Evolutionary conservation across 2,329 filamentous ascomycete genomes (phyloP), one percentile per base, ranked within the genome.

Genomic region (Fusarium anguioides): DNA sequence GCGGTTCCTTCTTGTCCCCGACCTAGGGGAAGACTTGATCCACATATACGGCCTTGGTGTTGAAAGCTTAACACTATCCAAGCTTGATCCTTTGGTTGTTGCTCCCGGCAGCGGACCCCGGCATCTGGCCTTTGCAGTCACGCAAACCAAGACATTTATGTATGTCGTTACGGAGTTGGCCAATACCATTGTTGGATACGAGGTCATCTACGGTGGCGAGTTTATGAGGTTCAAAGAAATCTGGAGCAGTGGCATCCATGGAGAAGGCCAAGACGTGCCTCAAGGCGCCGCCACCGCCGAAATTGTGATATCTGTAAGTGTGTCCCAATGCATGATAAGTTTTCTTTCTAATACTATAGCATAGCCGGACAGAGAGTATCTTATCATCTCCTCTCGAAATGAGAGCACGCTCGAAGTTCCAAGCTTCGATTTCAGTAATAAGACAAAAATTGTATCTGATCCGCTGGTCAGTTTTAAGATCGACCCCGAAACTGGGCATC

Each of bases 321-420:
- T 18, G 15, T 14, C 20, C 24, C n/a, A 18, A 15, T 9, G 18
- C 10, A n/a, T 48, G 9, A 10, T 8, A 29, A 24, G 9, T 15
- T 8, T 11, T n/a, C n/a, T 24, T 29, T 23, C 39, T 66, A 27
- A 53, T 21, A 33, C 26, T 46, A 54, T 26, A 41, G 41, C 46
- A 20, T 52, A 88, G 86, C 85, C 86, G 46, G 85, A 88, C 71
- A 80, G 83, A 60, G 85, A 83, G 33, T 91, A 88, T 79, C 75
- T 94, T 49, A 81, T 91, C 68, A 83, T 91, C 39, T 90, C 89
- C 4, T 91, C 91, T 65, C 89, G 92, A 63, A 85, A 86, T 73
- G 89, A 90, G 73, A 81, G 79, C 41, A 78, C 83, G 21, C 85
- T 89, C 74, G 72, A 72, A 15, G 80, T 86, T 54, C 77, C 81